A percentile compares a stretch with the other conserved stretches of the same genome.
These are phyloP conservation scores for Trichoderma polysporum DNA, from an alignment of 2,329 filamentous ascomycete genomes.

Conservation along the genomic window DNA sequence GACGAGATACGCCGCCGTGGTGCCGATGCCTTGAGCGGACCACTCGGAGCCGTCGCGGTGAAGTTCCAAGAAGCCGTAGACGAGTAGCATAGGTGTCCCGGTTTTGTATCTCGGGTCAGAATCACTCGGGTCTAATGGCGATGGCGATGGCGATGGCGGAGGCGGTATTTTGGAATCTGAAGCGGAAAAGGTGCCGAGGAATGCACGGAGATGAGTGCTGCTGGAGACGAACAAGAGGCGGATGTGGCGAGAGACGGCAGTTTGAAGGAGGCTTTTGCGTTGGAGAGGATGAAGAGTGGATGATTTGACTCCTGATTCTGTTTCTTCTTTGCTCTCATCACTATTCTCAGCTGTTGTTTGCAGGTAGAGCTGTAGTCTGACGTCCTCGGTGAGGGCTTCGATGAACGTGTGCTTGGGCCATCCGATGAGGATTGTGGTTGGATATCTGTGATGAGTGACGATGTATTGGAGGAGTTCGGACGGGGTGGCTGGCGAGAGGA, in stretches of 20 bases:
- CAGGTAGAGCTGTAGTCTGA: slow-evolving; percentile 32
- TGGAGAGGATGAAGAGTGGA: slow-evolving; percentile 45
- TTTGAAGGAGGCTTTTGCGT: slow-evolving; percentile 64
- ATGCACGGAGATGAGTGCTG: slow-evolving; percentile 74
- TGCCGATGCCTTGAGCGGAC: slow-evolving; percentile 70
- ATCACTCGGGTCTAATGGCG: not conserved
- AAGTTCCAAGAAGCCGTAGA: slow-evolving; percentile 64
- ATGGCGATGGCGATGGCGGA: not conserved
- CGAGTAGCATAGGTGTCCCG: slow-evolving; percentile 49
- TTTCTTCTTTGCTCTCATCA: not conserved
- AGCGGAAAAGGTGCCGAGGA: slow-evolving; percentile 58
- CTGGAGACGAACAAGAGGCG: slow-evolving; percentile 72
- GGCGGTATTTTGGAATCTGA: slow-evolving; percentile 37
- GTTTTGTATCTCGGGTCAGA: slow-evolving; percentile 1
- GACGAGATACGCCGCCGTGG: slow-evolving; percentile 61
- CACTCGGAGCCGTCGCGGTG: slow-evolving; percentile 71
- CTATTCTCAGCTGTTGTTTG: not conserved
- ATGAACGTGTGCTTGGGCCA: slow-evolving; percentile 65
- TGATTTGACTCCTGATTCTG: not conserved
- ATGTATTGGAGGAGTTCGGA: slow-evolving; percentile 65
- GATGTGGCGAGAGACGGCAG: slow-evolving; percentile 67
- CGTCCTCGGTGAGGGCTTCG: slow-evolving; percentile 52
- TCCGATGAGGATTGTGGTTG: slow-evolving; percentile 71
- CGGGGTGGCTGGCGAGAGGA: slow-evolving; percentile 54
- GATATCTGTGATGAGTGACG: slow-evolving; percentile 53